These are phyloP conservation scores for Phaeosphaeria sp. DNA, from an alignment of 2,329 filamentous ascomycete species.

Conservation along the genomic window DNA sequence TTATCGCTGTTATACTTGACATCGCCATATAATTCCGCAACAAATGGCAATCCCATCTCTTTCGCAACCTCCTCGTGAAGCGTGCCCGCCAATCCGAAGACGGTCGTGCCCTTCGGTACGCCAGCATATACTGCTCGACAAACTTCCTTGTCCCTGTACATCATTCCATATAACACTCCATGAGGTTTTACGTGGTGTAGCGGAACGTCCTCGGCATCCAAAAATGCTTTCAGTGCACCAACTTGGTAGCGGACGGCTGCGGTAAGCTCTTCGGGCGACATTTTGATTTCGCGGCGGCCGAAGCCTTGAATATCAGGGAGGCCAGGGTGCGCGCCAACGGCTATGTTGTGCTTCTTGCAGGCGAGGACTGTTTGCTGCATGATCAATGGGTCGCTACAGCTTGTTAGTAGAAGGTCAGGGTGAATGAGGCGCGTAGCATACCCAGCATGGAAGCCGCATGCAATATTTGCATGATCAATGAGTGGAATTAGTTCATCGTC, in stretches of 20 bases:
- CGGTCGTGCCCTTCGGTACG: conserved; percentile 58
- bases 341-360: conserved; percentile 65
- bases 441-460: conserved; percentile 65
- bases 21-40: conserved; percentile 63
- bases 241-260: conserved; percentile 69
- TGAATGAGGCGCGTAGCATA: conserved; percentile 7
- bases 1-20: conserved; percentile 62
- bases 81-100: conserved; percentile 64
- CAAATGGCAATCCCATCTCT: conserved; percentile 61
- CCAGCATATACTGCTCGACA: conserved; percentile 62
- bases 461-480: conserved; percentile 69
- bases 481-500: conserved; percentile 67
- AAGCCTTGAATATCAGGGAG: conserved; percentile 71
- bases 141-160: conserved; percentile 59
- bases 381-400: conserved; percentile 62
- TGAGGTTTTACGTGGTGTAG: conserved; percentile 71
- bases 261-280: conserved; percentile 63
- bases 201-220: conserved; percentile 62
- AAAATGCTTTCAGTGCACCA: conserved; percentile 66
- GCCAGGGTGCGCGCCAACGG: conserved; percentile 68
- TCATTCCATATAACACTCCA: conserved; percentile 66
- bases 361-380: conserved; percentile 67
- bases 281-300: conserved; percentile 67
- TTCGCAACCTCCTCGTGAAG: conserved; percentile 61
- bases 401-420: too few relatives aligned